These are phyloP conservation scores for Drechslera avenae DNA, from an alignment of 2,329 filamentous ascomycete genomes.

Conservation along the genomic window DNA sequence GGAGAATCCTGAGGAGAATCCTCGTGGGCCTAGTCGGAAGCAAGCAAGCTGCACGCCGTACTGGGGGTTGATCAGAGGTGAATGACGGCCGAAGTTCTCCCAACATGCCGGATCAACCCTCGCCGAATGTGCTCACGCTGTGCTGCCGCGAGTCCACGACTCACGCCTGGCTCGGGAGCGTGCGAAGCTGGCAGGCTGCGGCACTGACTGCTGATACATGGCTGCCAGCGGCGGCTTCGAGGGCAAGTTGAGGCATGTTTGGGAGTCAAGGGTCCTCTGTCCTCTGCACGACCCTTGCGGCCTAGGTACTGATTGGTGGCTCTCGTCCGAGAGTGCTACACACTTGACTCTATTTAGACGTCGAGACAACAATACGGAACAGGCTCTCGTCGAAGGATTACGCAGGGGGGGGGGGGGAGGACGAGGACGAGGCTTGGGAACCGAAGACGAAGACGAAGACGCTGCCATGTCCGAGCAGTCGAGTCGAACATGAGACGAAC, in stretches of 20 bases:
- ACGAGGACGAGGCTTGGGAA: conserved; percentile 20
- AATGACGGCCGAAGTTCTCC: conserved; percentile 12
- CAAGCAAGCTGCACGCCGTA: conserved; percentile 26
- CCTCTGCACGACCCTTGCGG: conserved; percentile 20
- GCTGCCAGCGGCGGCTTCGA: not conserved
- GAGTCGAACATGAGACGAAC: conserved; percentile 37
- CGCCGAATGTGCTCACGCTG: conserved; percentile 16
- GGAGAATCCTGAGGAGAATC: conserved; percentile 30
- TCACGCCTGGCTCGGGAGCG: not conserved
- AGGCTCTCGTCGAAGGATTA: conserved; percentile 33
- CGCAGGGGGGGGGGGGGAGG: too few relatives aligned
- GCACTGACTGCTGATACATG: conserved; percentile 16
- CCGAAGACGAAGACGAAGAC: conserved; percentile 24
- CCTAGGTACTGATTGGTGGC: conserved; percentile 40
- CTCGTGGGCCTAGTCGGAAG: conserved; percentile 29
- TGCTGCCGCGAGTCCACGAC: conserved; percentile 15
- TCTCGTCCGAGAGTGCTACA: conserved; percentile 9
- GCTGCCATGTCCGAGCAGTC: conserved; percentile 6
- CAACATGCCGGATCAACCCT: conserved; percentile 28
- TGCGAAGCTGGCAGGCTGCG: conserved; percentile 12
- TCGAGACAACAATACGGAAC: conserved; percentile 22
- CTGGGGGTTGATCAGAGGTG: conserved; percentile 6
- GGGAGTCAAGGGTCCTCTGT: conserved; percentile 4
- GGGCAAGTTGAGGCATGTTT: conserved; percentile 1
- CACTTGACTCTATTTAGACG: not conserved